phyloP scores from a whole-genome alignment of 805 yeast species.

The Martiniozyma abietophila region DNA sequence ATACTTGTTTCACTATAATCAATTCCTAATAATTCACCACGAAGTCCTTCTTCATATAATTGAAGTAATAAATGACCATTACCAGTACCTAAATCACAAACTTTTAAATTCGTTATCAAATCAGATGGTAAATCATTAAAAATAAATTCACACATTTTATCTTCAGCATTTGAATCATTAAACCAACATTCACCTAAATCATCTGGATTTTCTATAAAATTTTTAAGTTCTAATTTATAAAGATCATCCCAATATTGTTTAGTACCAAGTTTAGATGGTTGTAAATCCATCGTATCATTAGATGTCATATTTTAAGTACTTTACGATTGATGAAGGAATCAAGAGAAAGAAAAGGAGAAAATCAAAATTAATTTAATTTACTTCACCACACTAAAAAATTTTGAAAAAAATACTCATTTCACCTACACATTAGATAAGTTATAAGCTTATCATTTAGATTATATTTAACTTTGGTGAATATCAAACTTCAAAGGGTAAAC shows the following conservation, averaged over 20 bases:
- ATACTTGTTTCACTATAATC: slow-evolving; percentile 85
- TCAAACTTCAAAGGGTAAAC: too few species aligned
- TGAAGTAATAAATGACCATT: slow-evolving; percentile 84
- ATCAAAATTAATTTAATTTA: neutral
- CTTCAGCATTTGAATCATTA: slow-evolving; percentile 89
- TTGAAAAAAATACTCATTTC: too few species aligned
- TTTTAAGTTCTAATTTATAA: slow-evolving; percentile 61
- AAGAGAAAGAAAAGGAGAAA: neutral
- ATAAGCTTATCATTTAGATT: too few species aligned
- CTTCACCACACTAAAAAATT: too few species aligned
- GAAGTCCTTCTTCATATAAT: slow-evolving; percentile 46
- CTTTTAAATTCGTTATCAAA: slow-evolving; percentile 13
- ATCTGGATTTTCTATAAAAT: slow-evolving; percentile 62
- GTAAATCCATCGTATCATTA: slow-evolving; percentile 33
- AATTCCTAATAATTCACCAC: slow-evolving; percentile 55
- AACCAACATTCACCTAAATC: slow-evolving; percentile 98
- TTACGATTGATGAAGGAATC: too few species aligned
- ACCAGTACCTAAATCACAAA: slow-evolving; percentile 90
- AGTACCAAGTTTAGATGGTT: slow-evolving; percentile 80
- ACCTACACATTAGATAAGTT: too few species aligned
- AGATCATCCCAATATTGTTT: slow-evolving; percentile 88
- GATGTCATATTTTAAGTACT: neutral
- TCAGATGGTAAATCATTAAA: slow-evolving; percentile 35
- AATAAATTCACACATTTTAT: slow-evolving; percentile 67
- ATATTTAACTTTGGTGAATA: too few species aligned